Conservation (phyloP, 129 eudicot species). For the Lactuca saligna region DNA sequence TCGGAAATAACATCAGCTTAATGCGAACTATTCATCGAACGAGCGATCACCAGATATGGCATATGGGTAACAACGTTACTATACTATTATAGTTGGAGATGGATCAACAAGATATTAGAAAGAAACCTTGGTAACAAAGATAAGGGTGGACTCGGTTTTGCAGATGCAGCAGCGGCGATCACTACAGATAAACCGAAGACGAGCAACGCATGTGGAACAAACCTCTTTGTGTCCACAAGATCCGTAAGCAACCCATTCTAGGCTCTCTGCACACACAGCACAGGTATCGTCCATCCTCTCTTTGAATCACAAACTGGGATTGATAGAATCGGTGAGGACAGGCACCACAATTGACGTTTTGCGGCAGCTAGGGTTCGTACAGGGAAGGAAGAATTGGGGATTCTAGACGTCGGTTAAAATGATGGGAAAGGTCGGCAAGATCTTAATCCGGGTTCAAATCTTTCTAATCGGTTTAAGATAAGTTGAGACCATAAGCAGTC, state of each 20-base stretch:
- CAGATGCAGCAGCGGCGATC: slow-evolving; percentile 97
- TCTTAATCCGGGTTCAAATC: slow-evolving; percentile 12
- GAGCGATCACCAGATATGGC: background rate
- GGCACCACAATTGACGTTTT: slow-evolving; percentile 24
- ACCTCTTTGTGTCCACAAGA: slow-evolving; percentile 94
- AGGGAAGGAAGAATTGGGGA: slow-evolving; percentile 19
- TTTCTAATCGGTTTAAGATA: background rate
- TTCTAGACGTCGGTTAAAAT: background rate
- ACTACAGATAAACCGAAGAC: slow-evolving; percentile 86
- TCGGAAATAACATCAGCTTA: background rate
- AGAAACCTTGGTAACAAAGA: slow-evolving; percentile 83
- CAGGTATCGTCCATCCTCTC: slow-evolving; percentile 84
- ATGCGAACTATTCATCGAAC: background rate
- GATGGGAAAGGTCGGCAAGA: slow-evolving; percentile 7
- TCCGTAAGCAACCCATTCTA: slow-evolving; percentile 98
- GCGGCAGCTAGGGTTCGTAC: slow-evolving; percentile 31
- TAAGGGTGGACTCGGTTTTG: slow-evolving; percentile 63
- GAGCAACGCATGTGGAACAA: slow-evolving; percentile 93
- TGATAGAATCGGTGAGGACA: background rate
- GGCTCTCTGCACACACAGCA: slow-evolving; percentile 93
- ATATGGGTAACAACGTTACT: background rate
- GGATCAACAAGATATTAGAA: background rate
- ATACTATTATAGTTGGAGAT: background rate
- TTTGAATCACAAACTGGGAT: slow-evolving; percentile 7
- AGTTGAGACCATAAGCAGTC: background rate